Evolutionary conservation across 768 basidiomycete genomes (phyloP), one percentile per base, ranked within the genome.

Genomic region (Sarcomyxa edulis): DNA sequence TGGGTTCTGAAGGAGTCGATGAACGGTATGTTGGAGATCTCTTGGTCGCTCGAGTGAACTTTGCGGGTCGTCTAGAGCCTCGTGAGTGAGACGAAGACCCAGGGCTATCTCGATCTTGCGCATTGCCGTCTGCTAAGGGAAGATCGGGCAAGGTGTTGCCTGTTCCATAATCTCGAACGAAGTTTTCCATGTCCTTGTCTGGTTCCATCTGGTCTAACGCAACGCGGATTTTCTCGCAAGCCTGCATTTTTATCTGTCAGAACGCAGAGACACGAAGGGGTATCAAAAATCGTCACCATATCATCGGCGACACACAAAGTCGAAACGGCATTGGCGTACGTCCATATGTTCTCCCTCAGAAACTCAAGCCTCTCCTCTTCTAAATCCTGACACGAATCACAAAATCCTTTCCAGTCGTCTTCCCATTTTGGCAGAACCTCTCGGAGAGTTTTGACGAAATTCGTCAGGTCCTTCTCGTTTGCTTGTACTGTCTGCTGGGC

Each of bases 291-390:
- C n/a, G n/a, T n/a, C 51, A 92, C 90, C 78, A 94, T 90, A 50
- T 99, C 96, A 54, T 98, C 96, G 8, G 81, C 67, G 12, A 99
- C 94, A 50, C 96, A 97, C 9, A 94, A 86, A 8, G 86, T 89
- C 10, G 94, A 96, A n/a, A 96, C 83, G 1, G 85, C 84, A 58
- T 99, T 99, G 0, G 96, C 93, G 57, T 90, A 97, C 6, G 80
- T 77, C 95, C 96, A 99, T 61, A 96, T 72, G 48, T 88, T 89
- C 55, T 94, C 90, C 64, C 95, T 97, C 68, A 86, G 81, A 55
- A 95, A 90, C 44, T 93, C 90, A 53, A 94, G 63, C n/a, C 96
- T 76, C 42, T 94, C 84, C 50, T 97, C 93, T 52, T 99, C 96
- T 34, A 97, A 63, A 64, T 99, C 96, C 61, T 99, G 96, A 45